Evolutionary conservation across 371 early-diverging fungal species (phyloP).

Genomic region (Dinochytrium kinnereticum): DNA sequence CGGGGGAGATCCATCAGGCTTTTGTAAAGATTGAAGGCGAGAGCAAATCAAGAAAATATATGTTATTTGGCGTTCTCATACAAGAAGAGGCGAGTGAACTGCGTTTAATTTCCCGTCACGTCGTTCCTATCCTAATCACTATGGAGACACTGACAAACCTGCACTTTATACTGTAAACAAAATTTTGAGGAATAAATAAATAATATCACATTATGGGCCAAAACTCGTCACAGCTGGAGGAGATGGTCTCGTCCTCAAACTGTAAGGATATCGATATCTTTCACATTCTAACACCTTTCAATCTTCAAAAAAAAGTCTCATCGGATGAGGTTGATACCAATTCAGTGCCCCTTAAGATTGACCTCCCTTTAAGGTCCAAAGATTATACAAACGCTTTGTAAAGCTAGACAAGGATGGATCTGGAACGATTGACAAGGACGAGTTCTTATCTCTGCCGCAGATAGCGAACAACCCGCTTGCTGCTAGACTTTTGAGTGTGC

Average conservation of each 20-base stretch:
- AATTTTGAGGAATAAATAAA: not conserved
- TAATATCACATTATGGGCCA: conserved; percentile 35
- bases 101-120: too few relatives aligned
- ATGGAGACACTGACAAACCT: too few relatives aligned
- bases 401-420: conserved; percentile 95
- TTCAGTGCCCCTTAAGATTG: not conserved
- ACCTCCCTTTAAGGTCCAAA: conserved; percentile 71
- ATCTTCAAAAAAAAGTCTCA: conserved; percentile 14
- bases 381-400: conserved; percentile 96
- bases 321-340: conserved; percentile 28
- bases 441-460: conserved; percentile 86
- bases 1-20: too few relatives aligned
- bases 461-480: conserved; percentile 97
- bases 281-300: not conserved
- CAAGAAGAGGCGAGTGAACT: too few relatives aligned
- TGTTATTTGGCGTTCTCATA: too few relatives aligned
- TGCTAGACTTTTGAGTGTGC: conserved; percentile 90
- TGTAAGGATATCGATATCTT: conserved; percentile 46
- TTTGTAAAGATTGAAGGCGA: too few relatives aligned
- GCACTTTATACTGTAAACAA: not conserved
- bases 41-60: too few relatives aligned
- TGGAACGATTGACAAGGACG: conserved; percentile 94
- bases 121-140: not conserved
- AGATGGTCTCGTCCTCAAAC: conserved; percentile 65
- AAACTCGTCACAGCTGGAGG: conserved; percentile 51